These are phyloP conservation scores for Pezicula neosporulosa DNA, from an alignment of 2,329 filamentous ascomycete genomes.

Conservation along the genomic window DNA sequence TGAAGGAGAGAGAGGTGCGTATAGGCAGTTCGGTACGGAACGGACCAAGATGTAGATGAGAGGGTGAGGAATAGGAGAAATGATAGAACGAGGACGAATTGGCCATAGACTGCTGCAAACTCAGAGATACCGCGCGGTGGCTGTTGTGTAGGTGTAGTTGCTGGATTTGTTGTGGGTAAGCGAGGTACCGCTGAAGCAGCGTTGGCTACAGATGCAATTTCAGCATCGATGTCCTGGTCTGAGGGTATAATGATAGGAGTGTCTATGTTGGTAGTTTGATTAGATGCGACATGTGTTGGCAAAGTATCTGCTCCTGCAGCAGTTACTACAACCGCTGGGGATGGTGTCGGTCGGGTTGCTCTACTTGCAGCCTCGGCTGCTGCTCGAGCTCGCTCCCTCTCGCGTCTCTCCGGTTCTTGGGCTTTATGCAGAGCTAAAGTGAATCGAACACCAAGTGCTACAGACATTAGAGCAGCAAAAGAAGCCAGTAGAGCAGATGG, in stretches of 20 bases:
- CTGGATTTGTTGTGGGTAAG: conserved; percentile 24
- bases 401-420: conserved; percentile 54
- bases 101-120: conserved; percentile 54
- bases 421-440: conserved; percentile 57
- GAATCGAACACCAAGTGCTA: conserved; percentile 55
- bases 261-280: conserved; percentile 6
- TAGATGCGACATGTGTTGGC: conserved; percentile 4
- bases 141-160: conserved; percentile 19
- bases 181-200: conserved; percentile 19
- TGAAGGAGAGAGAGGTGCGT: conserved; percentile 62
- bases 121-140: conserved; percentile 26
- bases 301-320: conserved; percentile 18
- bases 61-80: conserved; percentile 55
- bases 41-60: conserved; percentile 59
- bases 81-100: conserved; percentile 53
- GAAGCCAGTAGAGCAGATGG: conserved; percentile 53
- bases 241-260: conserved; percentile 57
- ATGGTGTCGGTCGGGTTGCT: conserved; percentile 22
- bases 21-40: conserved; percentile 50
- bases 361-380: conserved; percentile 17
- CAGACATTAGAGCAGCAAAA: conserved; percentile 51
- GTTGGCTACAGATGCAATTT: conserved; percentile 45
- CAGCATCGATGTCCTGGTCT: conserved; percentile 60
- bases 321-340: conserved; percentile 23
- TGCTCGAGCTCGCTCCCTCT: conserved; percentile 19